A percentile compares a stretch with the other conserved stretches of the same genome.
These are phyloP conservation scores for Eucalyptus brandiana DNA, from an alignment of 345 rosid genomes.

Conservation along the genomic window DNA sequence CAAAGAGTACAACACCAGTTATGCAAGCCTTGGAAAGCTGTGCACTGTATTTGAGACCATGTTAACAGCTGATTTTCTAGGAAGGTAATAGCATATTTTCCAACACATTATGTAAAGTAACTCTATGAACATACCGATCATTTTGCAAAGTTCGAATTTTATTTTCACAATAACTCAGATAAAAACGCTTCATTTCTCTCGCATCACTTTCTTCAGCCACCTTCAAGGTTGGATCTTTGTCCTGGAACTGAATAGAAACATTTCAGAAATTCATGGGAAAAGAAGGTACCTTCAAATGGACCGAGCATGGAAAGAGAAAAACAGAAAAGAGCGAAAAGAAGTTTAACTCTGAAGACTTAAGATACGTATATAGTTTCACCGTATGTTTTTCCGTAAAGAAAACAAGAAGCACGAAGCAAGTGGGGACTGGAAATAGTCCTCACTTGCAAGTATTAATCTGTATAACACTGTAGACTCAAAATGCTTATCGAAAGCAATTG, in stretches of 20 bases:
- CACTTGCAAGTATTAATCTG: too few relatives aligned
- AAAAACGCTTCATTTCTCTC: accelerated
- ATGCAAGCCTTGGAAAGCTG: constrained; percentile 97
- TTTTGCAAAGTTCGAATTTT: constrained; percentile 69
- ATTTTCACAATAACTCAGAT: too few relatives aligned
- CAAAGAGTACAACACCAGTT: constrained; percentile 47
- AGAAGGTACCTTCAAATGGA: background rate
- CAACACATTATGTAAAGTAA: background rate
- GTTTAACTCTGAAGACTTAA: background rate
- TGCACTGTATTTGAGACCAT: constrained; percentile 37
- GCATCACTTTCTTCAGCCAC: constrained; percentile 31
- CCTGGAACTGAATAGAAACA: background rate
- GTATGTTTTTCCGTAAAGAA: too few relatives aligned
- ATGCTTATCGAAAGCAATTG: too few relatives aligned
- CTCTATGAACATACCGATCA: constrained; percentile 3
- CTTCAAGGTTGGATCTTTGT: constrained; percentile 13
- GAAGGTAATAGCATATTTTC: too few relatives aligned
- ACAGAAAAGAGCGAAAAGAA: too few relatives aligned
- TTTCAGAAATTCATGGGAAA: background rate
- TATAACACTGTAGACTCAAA: too few relatives aligned
- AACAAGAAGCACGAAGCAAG: too few relatives aligned
- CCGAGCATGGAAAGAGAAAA: background rate
- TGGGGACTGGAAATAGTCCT: too few relatives aligned
- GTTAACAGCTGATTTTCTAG: background rate
- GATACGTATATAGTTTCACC: too few relatives aligned